Evolutionary conservation across 306 rosid species (phyloP).

Genomic region (Fagus sylvatica): DNA sequence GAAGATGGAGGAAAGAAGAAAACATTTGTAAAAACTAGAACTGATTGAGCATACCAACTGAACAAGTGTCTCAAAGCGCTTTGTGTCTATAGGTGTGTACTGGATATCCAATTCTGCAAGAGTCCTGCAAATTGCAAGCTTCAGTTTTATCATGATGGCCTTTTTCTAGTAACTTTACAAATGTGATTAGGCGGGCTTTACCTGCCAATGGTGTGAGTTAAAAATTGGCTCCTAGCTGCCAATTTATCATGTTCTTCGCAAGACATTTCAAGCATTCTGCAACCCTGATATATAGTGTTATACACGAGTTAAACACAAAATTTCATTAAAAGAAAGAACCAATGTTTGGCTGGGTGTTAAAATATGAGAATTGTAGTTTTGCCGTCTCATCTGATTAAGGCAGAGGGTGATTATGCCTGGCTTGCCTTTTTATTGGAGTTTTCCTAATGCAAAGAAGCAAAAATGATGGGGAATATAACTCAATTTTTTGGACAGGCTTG

Average conservation of each 20-base stretch:
- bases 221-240: slow-evolving; percentile 66
- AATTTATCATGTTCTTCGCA: slow-evolving; percentile 67
- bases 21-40: not conserved
- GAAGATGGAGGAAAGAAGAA: not conserved
- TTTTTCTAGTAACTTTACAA: not conserved
- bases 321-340: too few relatives aligned
- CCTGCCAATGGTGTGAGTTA: slow-evolving; percentile 74
- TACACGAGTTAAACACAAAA: not conserved
- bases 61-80: slow-evolving; percentile 50
- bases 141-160: not conserved
- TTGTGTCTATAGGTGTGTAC: slow-evolving; percentile 55
- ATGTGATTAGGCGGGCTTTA: slow-evolving; percentile 9
- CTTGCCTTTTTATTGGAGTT: not conserved
- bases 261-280: slow-evolving; percentile 63
- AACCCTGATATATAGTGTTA: slow-evolving; percentile 41
- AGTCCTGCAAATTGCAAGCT: slow-evolving; percentile 30
- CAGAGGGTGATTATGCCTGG: not conserved
- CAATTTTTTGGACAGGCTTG: not conserved
- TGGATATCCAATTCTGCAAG: slow-evolving; percentile 52
- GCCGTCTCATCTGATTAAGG: too few relatives aligned
- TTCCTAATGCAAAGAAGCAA: too few relatives aligned
- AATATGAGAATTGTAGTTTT: too few relatives aligned
- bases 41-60: slow-evolving; percentile 38
- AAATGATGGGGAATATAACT: not conserved
- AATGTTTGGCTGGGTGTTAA: too few relatives aligned